Evolutionary conservation across 306 rosid genomes (phyloP).

Genomic region (Inga leiocalycina): DNA sequence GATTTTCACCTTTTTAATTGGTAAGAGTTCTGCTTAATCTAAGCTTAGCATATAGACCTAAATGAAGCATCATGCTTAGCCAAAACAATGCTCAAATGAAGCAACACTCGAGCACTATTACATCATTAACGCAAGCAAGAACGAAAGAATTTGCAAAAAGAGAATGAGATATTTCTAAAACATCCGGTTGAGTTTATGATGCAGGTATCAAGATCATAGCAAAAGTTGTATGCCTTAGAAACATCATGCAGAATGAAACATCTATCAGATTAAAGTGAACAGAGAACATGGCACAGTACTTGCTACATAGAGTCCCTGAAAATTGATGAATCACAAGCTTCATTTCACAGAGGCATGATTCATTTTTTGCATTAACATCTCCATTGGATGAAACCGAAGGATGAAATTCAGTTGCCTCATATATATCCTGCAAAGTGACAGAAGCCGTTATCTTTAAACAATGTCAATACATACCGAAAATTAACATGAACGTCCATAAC

Average conservation of each 20-base stretch:
- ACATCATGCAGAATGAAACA: not conserved
- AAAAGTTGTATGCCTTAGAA: not conserved
- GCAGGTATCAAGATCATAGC: not conserved
- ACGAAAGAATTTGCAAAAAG: not conserved
- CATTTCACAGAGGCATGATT: slow-evolving; percentile 52
- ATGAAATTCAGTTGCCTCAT: slow-evolving; percentile 84
- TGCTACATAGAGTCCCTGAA: slow-evolving; percentile 63
- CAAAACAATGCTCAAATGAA: not conserved
- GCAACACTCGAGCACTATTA: not conserved
- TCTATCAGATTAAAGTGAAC: not conserved
- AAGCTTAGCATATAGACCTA: not conserved
- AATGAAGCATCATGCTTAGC: too few relatives aligned
- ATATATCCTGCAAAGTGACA: slow-evolving; percentile 67
- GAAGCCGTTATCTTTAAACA: slow-evolving; percentile 8
- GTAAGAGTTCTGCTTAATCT: not conserved
- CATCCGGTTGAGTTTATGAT: not conserved
- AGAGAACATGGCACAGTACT: slow-evolving; percentile 51
- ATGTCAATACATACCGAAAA: not conserved
- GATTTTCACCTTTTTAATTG: not conserved
- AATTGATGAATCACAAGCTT: slow-evolving; percentile 65
- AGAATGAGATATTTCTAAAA: not conserved
- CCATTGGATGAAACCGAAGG: slow-evolving; percentile 57
- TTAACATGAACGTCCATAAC: not conserved
- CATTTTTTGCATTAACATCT: slow-evolving; percentile 51
- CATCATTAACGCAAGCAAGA: not conserved